These are phyloP conservation scores for Trichoderma orchidacearum DNA, from an alignment of 495 filamentous ascomycete species.

Conservation along the genomic window DNA sequence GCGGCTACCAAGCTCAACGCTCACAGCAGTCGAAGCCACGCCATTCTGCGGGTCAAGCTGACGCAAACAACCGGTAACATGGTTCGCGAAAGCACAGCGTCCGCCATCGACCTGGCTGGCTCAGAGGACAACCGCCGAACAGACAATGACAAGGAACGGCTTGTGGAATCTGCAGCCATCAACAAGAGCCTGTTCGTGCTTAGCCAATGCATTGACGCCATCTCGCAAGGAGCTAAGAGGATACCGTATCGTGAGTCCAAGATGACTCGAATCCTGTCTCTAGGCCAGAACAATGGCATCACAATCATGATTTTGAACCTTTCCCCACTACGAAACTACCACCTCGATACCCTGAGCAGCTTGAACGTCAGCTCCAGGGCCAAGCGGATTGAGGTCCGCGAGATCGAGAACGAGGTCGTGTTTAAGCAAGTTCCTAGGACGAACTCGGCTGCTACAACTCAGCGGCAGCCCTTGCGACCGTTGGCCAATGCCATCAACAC, in stretches of 20 bases:
- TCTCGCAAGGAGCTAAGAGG: slow-evolving; percentile 50
- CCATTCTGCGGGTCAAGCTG: slow-evolving; percentile 83
- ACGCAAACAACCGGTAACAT: slow-evolving; percentile 58
- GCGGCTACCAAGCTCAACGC: slow-evolving; percentile 94
- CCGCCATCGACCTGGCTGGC: slow-evolving; percentile 91
- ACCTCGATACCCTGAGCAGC: slow-evolving; percentile 85
- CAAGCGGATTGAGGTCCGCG: slow-evolving; percentile 90
- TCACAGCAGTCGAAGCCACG: slow-evolving; percentile 85
- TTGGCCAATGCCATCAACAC: slow-evolving; percentile 54
- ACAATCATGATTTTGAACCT: slow-evolving; percentile 97
- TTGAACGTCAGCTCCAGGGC: slow-evolving; percentile 91
- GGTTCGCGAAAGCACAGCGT: slow-evolving; percentile 66
- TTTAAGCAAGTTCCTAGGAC: slow-evolving; percentile 56
- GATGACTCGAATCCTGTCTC: slow-evolving; percentile 87
- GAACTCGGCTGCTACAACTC: slow-evolving; percentile 31
- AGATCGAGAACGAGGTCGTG: slow-evolving; percentile 85
- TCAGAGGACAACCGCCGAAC: slow-evolving; percentile 93
- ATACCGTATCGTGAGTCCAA: slow-evolving; percentile 93
- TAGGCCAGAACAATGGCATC: slow-evolving; percentile 91
- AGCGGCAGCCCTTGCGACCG: slow-evolving; percentile 65
- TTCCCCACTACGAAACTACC: slow-evolving; percentile 73
- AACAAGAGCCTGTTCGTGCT: slow-evolving; percentile 96
- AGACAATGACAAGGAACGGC: slow-evolving; percentile 83
- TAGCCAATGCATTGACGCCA: slow-evolving; percentile 92
- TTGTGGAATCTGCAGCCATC: slow-evolving; percentile 95